Base-by-base conservation (phyloP, 2,329 filamentous ascomycete species). In the Penicillium occitanis region DNA sequence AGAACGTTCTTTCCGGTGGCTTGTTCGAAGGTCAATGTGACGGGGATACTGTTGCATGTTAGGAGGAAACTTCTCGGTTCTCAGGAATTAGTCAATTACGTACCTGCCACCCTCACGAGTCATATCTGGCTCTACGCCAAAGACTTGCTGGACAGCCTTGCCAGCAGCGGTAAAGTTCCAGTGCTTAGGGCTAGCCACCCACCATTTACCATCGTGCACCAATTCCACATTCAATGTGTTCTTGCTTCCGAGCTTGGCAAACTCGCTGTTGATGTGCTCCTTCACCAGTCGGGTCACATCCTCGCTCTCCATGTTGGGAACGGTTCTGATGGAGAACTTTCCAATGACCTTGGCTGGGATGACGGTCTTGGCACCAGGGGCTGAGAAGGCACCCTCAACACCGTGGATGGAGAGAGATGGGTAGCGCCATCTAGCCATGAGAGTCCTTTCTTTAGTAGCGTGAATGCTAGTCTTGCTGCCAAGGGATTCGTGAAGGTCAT, bases 1-100 rank as follows among this genome's bases (percentile, higher is more conserved):
- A 99, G 83, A 50, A 98, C 94, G 75, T 98, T 99, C 89, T 99
- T 99, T 75, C 93, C 93, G 6, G 94, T 97, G 19, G 95, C 93
- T 83, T 97, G 89, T 84, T 99, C 95, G 77, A 99, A 99, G 1
- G 93, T 98, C 74, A 99, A 83, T 7, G 95, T 99, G 62, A 99
- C 92, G 3, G 95, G 95, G 73, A 99, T 99, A 80, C 92, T 96
- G 67, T 69, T 57, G 25, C 53, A 22, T 37, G 53, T 57, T 37
- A 57, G 53, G 22, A 57, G 53, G 22, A 10, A 13, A 7, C 6
- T 25, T 37, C n/a, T 40, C 33, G 5, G 5, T 37, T 13, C 1
- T 57, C 53, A 14, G 13, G 10, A 19, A 3, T 13, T 14, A 22
- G 14, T 57, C 10, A 1, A 22, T 11, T 14, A 78, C 85, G 78